Percentiles rank a stretch among this genome's conserved stretches.
Conservation (phyloP, 139 green algal genomes). For the Tetradesmus lagerheimii region DNA sequence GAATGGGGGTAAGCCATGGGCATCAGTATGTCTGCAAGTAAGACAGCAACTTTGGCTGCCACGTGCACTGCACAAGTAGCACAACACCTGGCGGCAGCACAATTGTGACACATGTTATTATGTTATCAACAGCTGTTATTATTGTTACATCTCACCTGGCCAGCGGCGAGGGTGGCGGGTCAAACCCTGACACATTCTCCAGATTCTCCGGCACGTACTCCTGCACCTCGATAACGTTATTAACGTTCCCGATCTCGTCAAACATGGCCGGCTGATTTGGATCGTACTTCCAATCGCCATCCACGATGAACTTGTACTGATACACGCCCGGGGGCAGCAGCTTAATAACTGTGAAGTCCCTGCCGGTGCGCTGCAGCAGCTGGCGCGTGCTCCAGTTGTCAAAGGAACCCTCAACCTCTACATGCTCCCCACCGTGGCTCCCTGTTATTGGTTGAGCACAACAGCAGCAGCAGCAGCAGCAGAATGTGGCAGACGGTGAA, state of each 20-base stretch:
- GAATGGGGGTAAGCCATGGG: too few relatives aligned
- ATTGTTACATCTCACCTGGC: constrained; percentile 54
- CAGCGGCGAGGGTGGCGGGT: constrained; percentile 90
- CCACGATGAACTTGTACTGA: constrained; percentile 99
- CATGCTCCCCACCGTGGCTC: constrained; percentile 88
- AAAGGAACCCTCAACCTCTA: constrained; percentile 96
- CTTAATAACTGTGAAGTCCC: constrained; percentile 98
- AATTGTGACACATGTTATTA: too few relatives aligned
- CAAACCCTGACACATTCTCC: constrained; percentile 91
- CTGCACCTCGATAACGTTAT: constrained; percentile 98
- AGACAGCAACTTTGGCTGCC: too few relatives aligned
- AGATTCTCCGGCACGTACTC: constrained; percentile 97
- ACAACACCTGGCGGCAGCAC: not conserved
- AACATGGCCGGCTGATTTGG: constrained; percentile 96
- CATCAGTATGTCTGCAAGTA: too few relatives aligned
- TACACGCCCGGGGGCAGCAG: constrained; percentile 95
- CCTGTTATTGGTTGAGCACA: constrained; percentile 66
- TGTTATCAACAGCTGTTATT: too few relatives aligned
- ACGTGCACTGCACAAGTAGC: not conserved
- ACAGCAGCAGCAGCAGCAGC: not conserved
- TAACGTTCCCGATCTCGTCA: constrained; percentile 98
- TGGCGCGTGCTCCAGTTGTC: constrained; percentile 95
- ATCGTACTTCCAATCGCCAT: constrained; percentile 97
- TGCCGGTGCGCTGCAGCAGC: constrained; percentile 86
- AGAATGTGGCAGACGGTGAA: not conserved